Evolutionary conservation across 78 protist species (phyloP), one percentile per base, ranked within the genome.

Genomic region (Diacronema lutheri): DNA sequence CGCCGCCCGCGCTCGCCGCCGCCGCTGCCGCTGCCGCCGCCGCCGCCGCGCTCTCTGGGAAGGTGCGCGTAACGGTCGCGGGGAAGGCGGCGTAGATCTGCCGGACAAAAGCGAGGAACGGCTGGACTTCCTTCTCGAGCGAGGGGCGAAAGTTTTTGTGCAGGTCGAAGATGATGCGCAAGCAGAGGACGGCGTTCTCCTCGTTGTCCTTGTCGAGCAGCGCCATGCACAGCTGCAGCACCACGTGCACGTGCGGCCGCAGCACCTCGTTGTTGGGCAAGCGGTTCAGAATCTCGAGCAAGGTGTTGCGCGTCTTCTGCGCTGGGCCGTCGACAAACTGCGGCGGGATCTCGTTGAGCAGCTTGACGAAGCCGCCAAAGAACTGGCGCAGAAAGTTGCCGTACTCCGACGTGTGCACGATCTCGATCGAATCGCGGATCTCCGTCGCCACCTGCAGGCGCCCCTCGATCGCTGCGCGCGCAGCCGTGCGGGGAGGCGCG

Each of bases 161-260:
- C 35, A 95, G 81, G 58, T 94, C 97, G 33, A 91, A 89, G 61
- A 95, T 93, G 82, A 95, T 95, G 41, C 93, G 87, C 19, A 95
- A 86, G 87, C 94, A 83, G 33, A 94, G 73, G 64, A 91, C 71
- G 12, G 96, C 96, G 73, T 94, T 94, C 66, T 91, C 95, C 41
- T 95, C 95, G 73, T 95, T 94, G 62, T 95, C 97, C 4, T 46
- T 84, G 81, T 85, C 88, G 26, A 95, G 56, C n/a, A 93, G 62
- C 60, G 93, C 38, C 87, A 83, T 83, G 71, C 68, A 65, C 29
- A 83, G 79, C 44, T 61, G 2, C 50, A 66, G 60, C 76, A 83
- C 25, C 19, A 3, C 23, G 21, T 20, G 46, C 41, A 83, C 87
- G 62, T 65, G 56, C 29, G 74, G 79, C 29, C 87, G 58, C 62